phyloP scores from a whole-genome alignment of 2,329 filamentous ascomycete genomes.

The Magnaporthiopsis rhizophila region DNA sequence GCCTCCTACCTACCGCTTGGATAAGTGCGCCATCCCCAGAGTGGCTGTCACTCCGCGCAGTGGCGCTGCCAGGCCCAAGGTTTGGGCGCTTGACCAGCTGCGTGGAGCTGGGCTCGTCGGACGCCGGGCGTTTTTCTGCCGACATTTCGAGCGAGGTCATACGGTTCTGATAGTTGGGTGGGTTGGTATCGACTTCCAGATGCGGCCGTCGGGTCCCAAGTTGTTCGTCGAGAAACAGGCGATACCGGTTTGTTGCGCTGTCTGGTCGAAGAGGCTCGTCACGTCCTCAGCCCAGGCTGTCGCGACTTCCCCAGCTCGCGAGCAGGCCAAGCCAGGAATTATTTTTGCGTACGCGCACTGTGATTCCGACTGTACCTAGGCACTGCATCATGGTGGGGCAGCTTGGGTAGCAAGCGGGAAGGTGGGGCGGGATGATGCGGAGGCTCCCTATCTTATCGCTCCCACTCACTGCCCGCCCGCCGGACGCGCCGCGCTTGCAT shows the following conservation, averaged over 20 bases:
- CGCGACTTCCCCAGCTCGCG: not conserved
- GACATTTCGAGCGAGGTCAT: slow-evolving; percentile 54
- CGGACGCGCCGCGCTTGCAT: not conserved
- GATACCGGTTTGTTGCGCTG: not conserved
- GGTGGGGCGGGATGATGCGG: too few relatives aligned
- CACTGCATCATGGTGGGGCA: not conserved
- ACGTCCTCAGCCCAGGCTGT: not conserved
- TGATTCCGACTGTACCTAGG: not conserved
- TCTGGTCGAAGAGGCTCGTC: not conserved
- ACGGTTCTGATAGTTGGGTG: not conserved
- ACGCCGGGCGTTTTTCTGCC: slow-evolving; percentile 85
- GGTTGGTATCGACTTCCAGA: not conserved
- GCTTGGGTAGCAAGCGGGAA: not conserved
- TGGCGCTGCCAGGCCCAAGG: slow-evolving; percentile 33
- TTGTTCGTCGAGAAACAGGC: not conserved
- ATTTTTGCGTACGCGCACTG: not conserved
- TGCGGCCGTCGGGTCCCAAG: not conserved
- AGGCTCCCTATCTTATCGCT: not conserved
- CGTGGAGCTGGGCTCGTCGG: slow-evolving; percentile 68
- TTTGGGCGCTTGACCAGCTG: slow-evolving; percentile 91
- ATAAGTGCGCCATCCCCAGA: slow-evolving; percentile 37
- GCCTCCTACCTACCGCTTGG: slow-evolving; percentile 35
- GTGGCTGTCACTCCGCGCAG: slow-evolving; percentile 3
- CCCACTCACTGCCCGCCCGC: not conserved
- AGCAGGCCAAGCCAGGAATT: not conserved